Evolutionary conservation across 2,329 filamentous ascomycete species (phyloP).

Genomic region (Arthrobotrys musiformis): DNA sequence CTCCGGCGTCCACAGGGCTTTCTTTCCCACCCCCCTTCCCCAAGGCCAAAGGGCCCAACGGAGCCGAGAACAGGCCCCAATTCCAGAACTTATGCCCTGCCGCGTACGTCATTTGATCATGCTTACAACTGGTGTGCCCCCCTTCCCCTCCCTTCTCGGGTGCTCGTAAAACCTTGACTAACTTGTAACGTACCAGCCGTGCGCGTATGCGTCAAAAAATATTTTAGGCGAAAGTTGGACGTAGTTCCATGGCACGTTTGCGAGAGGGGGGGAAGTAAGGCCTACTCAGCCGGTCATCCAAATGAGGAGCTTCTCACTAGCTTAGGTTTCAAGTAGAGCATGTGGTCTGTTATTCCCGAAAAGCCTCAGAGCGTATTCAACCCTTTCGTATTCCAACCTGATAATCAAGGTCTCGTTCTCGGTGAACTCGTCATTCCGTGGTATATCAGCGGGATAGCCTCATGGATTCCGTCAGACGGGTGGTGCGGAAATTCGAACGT

Average conservation of each 20-base stretch:
- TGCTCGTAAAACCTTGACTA: not conserved
- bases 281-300: not conserved
- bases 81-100: not conserved
- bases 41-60: not conserved
- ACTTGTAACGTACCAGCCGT: not conserved
- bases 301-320: not conserved
- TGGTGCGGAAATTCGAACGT: not conserved
- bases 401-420: not conserved
- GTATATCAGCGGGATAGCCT: not conserved
- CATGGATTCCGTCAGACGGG: not conserved
- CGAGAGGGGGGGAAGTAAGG: not conserved
- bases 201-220: slow-evolving; percentile 17
- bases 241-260: slow-evolving; percentile 11
- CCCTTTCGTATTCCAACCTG: not conserved
- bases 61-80: not conserved
- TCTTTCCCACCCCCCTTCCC: too few species aligned
- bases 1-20: not conserved
- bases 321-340: not conserved
- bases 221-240: slow-evolving; percentile 11
- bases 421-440: not conserved
- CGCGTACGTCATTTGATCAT: slow-evolving; percentile 9
- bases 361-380: not conserved
- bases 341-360: not conserved
- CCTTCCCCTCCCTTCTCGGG: too few species aligned
- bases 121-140: not conserved